A percentile compares a stretch with the other conserved stretches of the same genome.
These are phyloP conservation scores for Aristolochia contorta DNA, from an alignment of 164 flowering plant genomes.

Conservation along the genomic window DNA sequence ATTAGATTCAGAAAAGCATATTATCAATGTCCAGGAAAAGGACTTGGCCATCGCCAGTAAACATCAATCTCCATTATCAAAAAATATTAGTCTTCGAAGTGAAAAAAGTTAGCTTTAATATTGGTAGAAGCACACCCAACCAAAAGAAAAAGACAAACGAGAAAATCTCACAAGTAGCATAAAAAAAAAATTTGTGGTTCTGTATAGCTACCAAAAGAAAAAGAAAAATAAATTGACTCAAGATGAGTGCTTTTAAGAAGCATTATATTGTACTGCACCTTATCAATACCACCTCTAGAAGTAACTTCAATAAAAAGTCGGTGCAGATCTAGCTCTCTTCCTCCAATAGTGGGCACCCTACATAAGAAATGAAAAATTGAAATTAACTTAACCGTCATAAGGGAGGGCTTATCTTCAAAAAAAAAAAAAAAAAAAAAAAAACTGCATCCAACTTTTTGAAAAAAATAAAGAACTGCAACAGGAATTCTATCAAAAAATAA, in stretches of 20 bases:
- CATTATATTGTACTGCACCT: slow-evolving; percentile 29
- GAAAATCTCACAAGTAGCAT: too few relatives aligned
- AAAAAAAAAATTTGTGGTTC: background rate
- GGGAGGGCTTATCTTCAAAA: too few relatives aligned
- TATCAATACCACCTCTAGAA: slow-evolving; percentile 82
- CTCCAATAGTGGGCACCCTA: slow-evolving; percentile 92
- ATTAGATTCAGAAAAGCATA: too few relatives aligned
- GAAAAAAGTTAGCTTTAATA: too few relatives aligned
- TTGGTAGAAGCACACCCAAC: too few relatives aligned
- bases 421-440: too few relatives aligned
- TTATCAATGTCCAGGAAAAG: too few relatives aligned
- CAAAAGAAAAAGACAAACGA: too few relatives aligned
- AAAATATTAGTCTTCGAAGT: too few relatives aligned
- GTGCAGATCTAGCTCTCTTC: slow-evolving; percentile 78
- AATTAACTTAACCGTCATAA: background rate
- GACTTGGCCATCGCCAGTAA: too few relatives aligned
- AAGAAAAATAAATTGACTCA: background rate
- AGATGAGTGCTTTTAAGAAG: background rate
- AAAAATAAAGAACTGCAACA: background rate
- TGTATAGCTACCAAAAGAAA: background rate
- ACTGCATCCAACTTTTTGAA: too few relatives aligned
- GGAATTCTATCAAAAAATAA: background rate
- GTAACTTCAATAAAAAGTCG: slow-evolving; percentile 89
- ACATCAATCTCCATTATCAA: too few relatives aligned
- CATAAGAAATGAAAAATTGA: slow-evolving; percentile 3